phyloP scores from a whole-genome alignment of 176 grass and related monocot genomes.

The Aegilops tauschii region DNA sequence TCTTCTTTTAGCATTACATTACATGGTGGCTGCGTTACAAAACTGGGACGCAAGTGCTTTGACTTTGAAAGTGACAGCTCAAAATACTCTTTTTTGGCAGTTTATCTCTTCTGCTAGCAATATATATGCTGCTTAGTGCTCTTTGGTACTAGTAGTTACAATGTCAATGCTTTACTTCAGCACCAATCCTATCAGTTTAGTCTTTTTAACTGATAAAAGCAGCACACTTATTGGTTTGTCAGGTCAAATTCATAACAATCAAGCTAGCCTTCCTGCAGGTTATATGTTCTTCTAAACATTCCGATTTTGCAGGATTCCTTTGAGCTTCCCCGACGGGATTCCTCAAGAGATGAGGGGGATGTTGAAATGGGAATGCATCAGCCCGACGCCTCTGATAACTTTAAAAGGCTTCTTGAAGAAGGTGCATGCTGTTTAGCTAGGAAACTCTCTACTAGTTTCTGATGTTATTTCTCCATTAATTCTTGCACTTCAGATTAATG shows the following conservation, averaged over 20 bases:
- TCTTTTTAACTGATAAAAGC: neutral
- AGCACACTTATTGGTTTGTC: neutral
- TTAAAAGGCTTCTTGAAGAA: slow-evolving; percentile 87
- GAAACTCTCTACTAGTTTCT: neutral
- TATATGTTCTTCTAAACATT: slow-evolving; percentile 8
- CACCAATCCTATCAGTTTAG: neutral
- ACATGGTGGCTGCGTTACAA: no score
- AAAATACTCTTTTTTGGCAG: no score
- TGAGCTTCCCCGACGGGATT: slow-evolving; percentile 56
- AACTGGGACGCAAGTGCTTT: no score
- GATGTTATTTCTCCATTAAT: neutral
- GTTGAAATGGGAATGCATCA: slow-evolving; percentile 84
- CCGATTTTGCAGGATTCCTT: slow-evolving; percentile 68
- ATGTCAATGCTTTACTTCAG: no score
- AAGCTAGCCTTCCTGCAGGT: neutral
- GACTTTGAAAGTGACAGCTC: no score
- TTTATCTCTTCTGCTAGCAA: no score
- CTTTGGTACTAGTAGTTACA: neutral
- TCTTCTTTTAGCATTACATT: no score
- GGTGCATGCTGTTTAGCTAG: slow-evolving; percentile 25
- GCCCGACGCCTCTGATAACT: slow-evolving; percentile 57
- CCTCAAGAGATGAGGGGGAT: slow-evolving; percentile 59
- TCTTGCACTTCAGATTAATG: slow-evolving; percentile 8
- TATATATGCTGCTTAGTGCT: no score
- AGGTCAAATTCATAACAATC: no score